phyloP scores from a whole-genome alignment of 2,329 filamentous ascomycete species.

The Aspergillus ochraceoroseus region DNA sequence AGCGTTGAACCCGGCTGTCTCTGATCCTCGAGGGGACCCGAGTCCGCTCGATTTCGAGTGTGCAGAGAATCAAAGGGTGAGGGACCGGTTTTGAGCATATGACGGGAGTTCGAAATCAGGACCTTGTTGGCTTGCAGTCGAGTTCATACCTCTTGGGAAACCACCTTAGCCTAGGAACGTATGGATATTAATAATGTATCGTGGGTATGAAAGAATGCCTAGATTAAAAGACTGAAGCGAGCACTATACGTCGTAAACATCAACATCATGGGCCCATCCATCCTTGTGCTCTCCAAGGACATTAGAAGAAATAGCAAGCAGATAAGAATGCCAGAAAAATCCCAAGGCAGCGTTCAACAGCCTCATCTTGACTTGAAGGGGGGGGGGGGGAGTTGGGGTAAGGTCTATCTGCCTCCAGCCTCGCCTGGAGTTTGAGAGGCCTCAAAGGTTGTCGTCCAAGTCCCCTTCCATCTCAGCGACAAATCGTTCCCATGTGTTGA shows the following conservation, averaged over 20 bases:
- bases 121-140: too few species aligned
- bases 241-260: slow-evolving; percentile 10
- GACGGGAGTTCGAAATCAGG: too few species aligned
- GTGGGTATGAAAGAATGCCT: slow-evolving; percentile 3
- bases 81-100: slow-evolving; percentile 10
- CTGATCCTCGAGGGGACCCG: slow-evolving; percentile 24
- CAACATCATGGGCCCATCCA: not conserved
- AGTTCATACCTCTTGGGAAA: too few species aligned
- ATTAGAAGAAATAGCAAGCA: not conserved
- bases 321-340: slow-evolving; percentile 1
- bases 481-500: slow-evolving; percentile 83
- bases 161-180: too few species aligned
- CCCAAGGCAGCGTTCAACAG: not conserved
- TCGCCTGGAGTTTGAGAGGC: not conserved
- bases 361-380: not conserved
- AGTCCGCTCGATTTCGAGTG: slow-evolving; percentile 30
- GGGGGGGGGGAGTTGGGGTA: not conserved
- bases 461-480: slow-evolving; percentile 80
- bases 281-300: slow-evolving; percentile 4
- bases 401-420: slow-evolving; percentile 2
- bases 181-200: too few species aligned
- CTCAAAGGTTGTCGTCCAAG: slow-evolving; percentile 23
- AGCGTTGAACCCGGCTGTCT: slow-evolving; percentile 29
- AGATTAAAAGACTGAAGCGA: slow-evolving; percentile 6
- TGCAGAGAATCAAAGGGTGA: slow-evolving; percentile 21